A percentile compares a stretch with the other conserved stretches of the same genome.
Evolutionary conservation across 116 monocot genomes (phyloP).

Genomic region (Iris pallida): DNA sequence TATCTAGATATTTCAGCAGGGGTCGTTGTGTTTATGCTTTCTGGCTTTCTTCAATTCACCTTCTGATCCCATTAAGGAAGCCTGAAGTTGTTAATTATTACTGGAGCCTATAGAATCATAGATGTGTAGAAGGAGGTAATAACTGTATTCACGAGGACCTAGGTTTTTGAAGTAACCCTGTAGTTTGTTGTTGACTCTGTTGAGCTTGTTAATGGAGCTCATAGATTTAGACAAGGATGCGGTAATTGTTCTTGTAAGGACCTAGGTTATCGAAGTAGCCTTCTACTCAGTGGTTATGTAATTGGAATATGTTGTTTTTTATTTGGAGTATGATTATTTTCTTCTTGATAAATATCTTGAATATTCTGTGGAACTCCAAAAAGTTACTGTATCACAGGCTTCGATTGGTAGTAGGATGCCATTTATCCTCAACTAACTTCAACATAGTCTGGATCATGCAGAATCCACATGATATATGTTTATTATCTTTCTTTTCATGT

Average conservation of each 20-base stretch:
- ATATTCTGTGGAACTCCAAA: background rate
- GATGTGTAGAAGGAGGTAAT: too few species aligned
- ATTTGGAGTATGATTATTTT: background rate
- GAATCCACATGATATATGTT: background rate
- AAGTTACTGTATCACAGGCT: background rate
- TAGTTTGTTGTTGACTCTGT: too few species aligned
- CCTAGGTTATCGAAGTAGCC: background rate
- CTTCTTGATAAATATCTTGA: background rate
- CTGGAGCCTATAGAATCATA: too few species aligned
- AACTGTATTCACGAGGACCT: too few species aligned
- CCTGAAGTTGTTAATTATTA: too few species aligned
- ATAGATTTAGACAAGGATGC: background rate
- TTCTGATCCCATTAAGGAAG: too few species aligned
- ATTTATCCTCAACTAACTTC: background rate
- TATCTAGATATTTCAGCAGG: too few species aligned
- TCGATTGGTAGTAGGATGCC: background rate
- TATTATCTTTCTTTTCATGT: background rate
- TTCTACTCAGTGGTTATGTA: background rate
- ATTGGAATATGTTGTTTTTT: background rate
- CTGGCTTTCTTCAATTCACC: too few species aligned
- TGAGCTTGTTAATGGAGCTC: background rate
- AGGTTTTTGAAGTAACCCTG: too few species aligned
- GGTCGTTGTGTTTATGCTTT: too few species aligned
- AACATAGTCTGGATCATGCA: background rate
- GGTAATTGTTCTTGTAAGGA: background rate